A percentile compares a stretch with the other conserved stretches of the same genome.
Conservation (phyloP, 257 asterid genomes). For the Solanum okadae region DNA sequence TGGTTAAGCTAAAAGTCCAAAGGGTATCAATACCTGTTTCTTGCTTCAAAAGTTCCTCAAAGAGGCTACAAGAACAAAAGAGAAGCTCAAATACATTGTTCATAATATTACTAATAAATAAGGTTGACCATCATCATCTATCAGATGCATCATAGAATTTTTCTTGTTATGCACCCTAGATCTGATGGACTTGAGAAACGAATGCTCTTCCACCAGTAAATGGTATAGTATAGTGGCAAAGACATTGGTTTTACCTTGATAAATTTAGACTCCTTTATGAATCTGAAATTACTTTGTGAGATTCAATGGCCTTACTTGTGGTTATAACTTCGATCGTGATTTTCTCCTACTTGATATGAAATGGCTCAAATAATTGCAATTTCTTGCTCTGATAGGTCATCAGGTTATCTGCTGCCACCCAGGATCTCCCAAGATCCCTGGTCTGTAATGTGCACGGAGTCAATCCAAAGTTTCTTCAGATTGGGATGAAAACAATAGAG, state of each 20-base stretch:
- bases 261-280: not conserved
- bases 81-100: not conserved
- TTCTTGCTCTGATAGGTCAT: slow-evolving; percentile 50
- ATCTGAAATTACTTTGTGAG: not conserved
- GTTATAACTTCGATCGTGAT: not conserved
- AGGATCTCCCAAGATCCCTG: slow-evolving; percentile 91
- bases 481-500: slow-evolving; percentile 64
- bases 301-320: not conserved
- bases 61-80: not conserved
- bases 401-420: slow-evolving; percentile 97
- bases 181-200: not conserved
- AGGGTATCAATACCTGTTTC: not conserved
- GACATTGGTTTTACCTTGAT: not conserved
- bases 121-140: not conserved
- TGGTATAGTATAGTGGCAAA: not conserved
- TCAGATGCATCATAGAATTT: not conserved
- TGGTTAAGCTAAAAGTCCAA: not conserved
- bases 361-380: not conserved
- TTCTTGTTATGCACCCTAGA: not conserved
- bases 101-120: not conserved
- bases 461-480: slow-evolving; percentile 83
- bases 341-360: not conserved
- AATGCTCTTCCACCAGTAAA: not conserved
- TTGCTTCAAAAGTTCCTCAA: not conserved
- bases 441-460: slow-evolving; percentile 96